These are phyloP conservation scores for Selaginella moellendorffii DNA, from an alignment of 75 land plant species.

Conservation along the genomic window DNA sequence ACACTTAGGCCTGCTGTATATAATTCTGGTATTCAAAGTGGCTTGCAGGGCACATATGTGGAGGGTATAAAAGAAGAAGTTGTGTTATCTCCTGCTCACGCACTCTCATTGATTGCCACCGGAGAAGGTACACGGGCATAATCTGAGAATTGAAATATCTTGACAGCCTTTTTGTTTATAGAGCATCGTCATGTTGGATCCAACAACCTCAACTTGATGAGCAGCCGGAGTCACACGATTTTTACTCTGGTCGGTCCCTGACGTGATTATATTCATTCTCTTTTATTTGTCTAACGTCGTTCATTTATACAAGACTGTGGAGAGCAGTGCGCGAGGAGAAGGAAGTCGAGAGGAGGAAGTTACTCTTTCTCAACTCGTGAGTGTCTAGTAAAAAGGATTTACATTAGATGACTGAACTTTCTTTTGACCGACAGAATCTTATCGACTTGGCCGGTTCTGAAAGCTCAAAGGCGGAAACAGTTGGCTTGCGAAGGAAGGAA, in stretches of 20 bases:
- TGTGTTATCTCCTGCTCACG: conserved; percentile 89
- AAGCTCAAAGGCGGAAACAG: conserved; percentile 76
- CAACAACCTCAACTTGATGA: background rate
- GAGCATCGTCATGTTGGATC: background rate
- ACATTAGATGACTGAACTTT: background rate
- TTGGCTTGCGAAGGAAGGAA: conserved; percentile 66
- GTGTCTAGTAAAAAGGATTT: background rate
- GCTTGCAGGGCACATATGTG: conserved; percentile 78
- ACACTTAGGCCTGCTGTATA: background rate
- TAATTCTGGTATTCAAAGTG: background rate
- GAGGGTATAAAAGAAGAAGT: conserved; percentile 97
- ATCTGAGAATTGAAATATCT: background rate
- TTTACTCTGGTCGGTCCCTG: background rate
- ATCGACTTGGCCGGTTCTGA: conserved; percentile 95
- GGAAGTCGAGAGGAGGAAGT: background rate
- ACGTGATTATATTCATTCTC: conserved; percentile 12
- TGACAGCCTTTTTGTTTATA: conserved; percentile 39
- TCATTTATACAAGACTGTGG: background rate
- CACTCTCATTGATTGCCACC: conserved; percentile 84
- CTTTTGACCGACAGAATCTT: conserved; percentile 78
- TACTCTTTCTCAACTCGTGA: background rate
- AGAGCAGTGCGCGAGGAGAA: background rate
- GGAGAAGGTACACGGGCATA: conserved; percentile 65
- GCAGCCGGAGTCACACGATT: background rate
- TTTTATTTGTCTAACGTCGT: background rate